Evolutionary conservation across 2,329 filamentous ascomycete species (phyloP).

Genomic region (Aureobasidium pullulans): DNA sequence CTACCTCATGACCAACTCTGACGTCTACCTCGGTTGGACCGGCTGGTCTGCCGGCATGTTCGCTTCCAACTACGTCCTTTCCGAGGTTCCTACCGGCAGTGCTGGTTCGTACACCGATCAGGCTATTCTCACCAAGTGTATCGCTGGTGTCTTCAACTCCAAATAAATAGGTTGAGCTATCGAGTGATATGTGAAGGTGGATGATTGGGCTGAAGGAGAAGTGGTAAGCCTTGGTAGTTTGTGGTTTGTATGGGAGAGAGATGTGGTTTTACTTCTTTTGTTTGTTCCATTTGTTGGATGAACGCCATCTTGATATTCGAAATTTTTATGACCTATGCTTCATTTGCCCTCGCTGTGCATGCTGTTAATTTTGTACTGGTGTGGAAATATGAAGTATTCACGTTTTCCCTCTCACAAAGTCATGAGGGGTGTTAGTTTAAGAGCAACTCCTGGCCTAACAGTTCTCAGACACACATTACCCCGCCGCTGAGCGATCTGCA

Average conservation of each 20-base stretch:
- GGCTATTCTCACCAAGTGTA: conserved; percentile 22
- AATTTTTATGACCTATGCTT: neutral
- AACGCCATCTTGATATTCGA: too few species aligned
- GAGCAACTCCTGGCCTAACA: too few species aligned
- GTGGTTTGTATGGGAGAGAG: neutral
- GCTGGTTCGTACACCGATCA: conserved; percentile 22
- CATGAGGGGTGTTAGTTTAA: too few species aligned
- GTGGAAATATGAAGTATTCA: too few species aligned
- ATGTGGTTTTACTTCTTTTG: neutral
- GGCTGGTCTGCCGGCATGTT: conserved; percentile 29
- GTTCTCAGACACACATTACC: too few species aligned
- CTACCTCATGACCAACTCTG: conserved; percentile 25
- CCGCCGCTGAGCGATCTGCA: too few species aligned
- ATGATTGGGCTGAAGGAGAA: neutral
- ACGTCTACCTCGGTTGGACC: conserved; percentile 28
- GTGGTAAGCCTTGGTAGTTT: neutral
- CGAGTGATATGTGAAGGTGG: neutral
- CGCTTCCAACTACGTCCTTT: conserved; percentile 22
- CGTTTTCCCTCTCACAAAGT: too few species aligned
- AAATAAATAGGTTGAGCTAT: neutral
- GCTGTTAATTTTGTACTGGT: too few species aligned
- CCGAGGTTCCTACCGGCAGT: conserved; percentile 22
- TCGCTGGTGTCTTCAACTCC: conserved; percentile 24
- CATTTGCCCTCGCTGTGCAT: too few species aligned
- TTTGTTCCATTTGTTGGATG: neutral